These are phyloP conservation scores for Ceratobasidium papillatum DNA, from an alignment of 1,284 basidiomycete genomes.

Conservation along the genomic window DNA sequence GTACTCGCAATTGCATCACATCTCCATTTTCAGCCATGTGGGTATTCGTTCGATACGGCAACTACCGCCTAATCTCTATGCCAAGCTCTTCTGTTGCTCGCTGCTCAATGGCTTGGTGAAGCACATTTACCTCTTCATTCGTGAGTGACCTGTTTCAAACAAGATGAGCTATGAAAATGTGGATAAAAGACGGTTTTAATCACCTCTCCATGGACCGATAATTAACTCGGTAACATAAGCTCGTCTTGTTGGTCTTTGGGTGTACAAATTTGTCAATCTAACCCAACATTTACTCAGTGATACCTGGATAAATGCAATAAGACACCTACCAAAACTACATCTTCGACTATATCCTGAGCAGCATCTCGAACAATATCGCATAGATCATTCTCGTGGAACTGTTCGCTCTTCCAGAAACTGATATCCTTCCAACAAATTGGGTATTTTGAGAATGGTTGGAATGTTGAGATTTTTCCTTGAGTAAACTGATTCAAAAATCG, in stretches of 20 bases:
- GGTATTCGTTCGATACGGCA: neutral
- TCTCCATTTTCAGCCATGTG: slow-evolving; percentile 58
- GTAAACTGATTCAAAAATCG: slow-evolving; percentile 91
- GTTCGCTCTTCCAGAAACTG: slow-evolving; percentile 79
- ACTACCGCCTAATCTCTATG: slow-evolving; percentile 55
- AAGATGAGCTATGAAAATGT: neutral
- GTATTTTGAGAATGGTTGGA: slow-evolving; percentile 90
- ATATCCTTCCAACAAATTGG: slow-evolving; percentile 90
- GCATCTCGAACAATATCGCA: slow-evolving; percentile 94
- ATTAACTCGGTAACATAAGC: slow-evolving; percentile 90
- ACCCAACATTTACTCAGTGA: neutral
- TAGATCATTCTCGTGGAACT: slow-evolving; percentile 94
- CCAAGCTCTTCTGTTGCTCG: slow-evolving; percentile 56
- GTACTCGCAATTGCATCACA: slow-evolving; percentile 72
- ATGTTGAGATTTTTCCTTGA: slow-evolving; percentile 76
- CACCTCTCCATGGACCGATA: slow-evolving; percentile 97
- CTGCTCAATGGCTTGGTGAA: slow-evolving; percentile 65
- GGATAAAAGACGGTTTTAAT: neutral
- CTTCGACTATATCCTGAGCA: slow-evolving; percentile 91
- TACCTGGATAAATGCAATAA: neutral
- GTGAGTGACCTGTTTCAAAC: slow-evolving; percentile 73
- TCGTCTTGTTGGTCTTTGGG: slow-evolving; percentile 84
- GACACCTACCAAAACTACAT: slow-evolving; percentile 77
- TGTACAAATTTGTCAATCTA: slow-evolving; percentile 94
- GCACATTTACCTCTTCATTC: slow-evolving; percentile 86